Evolutionary conservation across 345 rosid species (phyloP), one percentile per base, ranked within the genome.

Genomic region (Salix purpurea): DNA sequence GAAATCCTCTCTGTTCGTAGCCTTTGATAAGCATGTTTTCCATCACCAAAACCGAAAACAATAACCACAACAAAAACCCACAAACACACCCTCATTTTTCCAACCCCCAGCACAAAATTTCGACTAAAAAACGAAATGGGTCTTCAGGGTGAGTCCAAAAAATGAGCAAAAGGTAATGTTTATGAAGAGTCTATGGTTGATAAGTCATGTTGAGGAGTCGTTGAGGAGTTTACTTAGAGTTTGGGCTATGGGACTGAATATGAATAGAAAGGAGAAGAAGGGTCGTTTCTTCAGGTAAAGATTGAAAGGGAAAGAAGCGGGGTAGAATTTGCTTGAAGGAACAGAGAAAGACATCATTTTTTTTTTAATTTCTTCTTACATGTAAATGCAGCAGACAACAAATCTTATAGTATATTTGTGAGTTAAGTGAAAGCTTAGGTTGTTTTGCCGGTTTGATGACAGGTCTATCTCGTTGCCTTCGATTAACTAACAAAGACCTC

Each of bases 1-100:
- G 98, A 90, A 85, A 91, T 94, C 23, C 95, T 81, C 84, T 91
- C 97, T 0, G 92, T 94, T 14, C 87, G 89, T 40, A 75, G 83
- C 46, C 73, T 83, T 52, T 75, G 86, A 30, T 91, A 79, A 67
- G 90, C 83, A 67, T 84, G 83, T 36, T n/a, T 73, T 71, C 79
- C 58, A 56, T 67, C 62, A 71, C 70, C 71, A 58, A 82, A 70
- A 73, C 79, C 74, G 42, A 73, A 62, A 37, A 79, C 83, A 37
- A 89, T 46, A 70, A 67, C 68, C 60, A 84, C 62, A 69, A 71
- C 70, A 74, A 84, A 37, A 84, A 79, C 77, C 88, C 77, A 86
- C 72, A 74, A 28, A 13, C 69, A 83, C 30, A 21, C 50, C 87
- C 54, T 71, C 94, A 89, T 92, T 74, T 64, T 15, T 32, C 28